A percentile compares a stretch with the other conserved stretches of the same genome.
phyloP scores from a whole-genome alignment of 116 monocot species.

The Cymodocea nodosa region DNA sequence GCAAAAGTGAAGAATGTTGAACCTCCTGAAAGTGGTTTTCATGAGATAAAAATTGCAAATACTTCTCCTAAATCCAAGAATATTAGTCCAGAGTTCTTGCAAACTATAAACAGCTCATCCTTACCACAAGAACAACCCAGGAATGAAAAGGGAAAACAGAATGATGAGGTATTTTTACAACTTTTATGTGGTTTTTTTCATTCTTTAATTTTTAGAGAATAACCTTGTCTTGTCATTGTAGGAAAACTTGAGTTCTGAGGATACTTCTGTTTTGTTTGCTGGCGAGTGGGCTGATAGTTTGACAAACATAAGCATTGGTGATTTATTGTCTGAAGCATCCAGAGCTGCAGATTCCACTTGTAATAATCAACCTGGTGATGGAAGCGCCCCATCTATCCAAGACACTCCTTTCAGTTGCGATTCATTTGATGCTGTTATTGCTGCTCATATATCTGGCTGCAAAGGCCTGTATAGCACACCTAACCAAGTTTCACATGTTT shows the following conservation, averaged over 20 bases:
- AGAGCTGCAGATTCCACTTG: conserved; percentile 21
- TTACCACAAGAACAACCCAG: conserved; percentile 7
- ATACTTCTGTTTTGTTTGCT: conserved; percentile 20
- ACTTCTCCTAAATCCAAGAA: not conserved
- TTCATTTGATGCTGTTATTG: conserved; percentile 88
- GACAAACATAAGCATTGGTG: conserved; percentile 82
- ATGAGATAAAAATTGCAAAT: not conserved
- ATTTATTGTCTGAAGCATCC: conserved; percentile 78
- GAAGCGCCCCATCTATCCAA: conserved; percentile 14
- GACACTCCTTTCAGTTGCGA: conserved; percentile 44
- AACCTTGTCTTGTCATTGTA: conserved; percentile 6
- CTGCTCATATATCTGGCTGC: conserved; percentile 46
- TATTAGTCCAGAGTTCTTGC: not conserved
- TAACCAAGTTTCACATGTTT: conserved; percentile 17
- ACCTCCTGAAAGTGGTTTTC: not conserved
- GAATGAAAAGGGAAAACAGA: conserved; percentile 12
- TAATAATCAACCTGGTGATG: conserved; percentile 14
- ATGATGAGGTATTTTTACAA: conserved; percentile 13
- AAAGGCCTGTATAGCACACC: conserved; percentile 10
- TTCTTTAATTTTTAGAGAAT: not conserved
- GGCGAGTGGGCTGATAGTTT: conserved; percentile 89
- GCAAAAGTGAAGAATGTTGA: not conserved
- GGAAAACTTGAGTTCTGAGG: conserved; percentile 13
- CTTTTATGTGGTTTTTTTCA: not conserved
- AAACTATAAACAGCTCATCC: not conserved